Conservation (phyloP, 495 filamentous ascomycete genomes). For the Aspergillus nidulans region DNA sequence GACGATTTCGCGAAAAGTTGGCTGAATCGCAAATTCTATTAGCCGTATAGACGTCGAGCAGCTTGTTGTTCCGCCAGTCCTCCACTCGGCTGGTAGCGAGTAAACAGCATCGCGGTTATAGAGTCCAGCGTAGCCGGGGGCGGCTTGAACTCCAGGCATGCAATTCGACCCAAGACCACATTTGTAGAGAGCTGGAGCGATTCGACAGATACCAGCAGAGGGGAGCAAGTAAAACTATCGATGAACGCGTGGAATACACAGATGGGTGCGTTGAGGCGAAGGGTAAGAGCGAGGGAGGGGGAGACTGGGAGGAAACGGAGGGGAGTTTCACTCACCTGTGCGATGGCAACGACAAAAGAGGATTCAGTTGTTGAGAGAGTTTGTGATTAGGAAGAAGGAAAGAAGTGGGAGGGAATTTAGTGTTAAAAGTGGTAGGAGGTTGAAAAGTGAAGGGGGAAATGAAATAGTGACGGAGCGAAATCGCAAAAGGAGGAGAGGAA, state of each 20-base stretch:
- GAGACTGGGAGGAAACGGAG: conserved; percentile 15
- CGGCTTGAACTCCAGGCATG: conserved; percentile 5
- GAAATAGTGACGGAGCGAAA: conserved; percentile 4
- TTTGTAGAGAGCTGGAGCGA: background rate
- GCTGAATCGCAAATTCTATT: conserved; percentile 12
- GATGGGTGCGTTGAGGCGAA: conserved; percentile 5
- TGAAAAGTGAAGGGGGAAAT: conserved; percentile 13
- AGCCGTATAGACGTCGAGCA: background rate
- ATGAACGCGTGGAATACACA: background rate
- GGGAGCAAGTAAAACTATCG: background rate
- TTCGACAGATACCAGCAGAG: background rate
- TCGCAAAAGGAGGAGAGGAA: conserved; percentile 16
- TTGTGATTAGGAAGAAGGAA: conserved; percentile 21
- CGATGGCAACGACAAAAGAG: conserved; percentile 6
- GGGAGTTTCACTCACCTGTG: conserved; percentile 30
- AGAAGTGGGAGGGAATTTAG: conserved; percentile 21
- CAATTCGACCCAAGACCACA: conserved; percentile 11
- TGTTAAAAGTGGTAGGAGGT: conserved; percentile 1
- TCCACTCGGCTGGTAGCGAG: conserved; percentile 17
- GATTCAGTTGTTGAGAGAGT: conserved; percentile 11
- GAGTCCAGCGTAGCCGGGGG: conserved; percentile 17
- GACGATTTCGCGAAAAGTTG: background rate
- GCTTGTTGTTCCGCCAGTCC: conserved; percentile 8
- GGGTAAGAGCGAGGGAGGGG: conserved; percentile 19
- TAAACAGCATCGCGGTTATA: conserved; percentile 18